Conservation (phyloP, 2,329 filamentous ascomycete genomes). For the Ciborinia camelliae region DNA sequence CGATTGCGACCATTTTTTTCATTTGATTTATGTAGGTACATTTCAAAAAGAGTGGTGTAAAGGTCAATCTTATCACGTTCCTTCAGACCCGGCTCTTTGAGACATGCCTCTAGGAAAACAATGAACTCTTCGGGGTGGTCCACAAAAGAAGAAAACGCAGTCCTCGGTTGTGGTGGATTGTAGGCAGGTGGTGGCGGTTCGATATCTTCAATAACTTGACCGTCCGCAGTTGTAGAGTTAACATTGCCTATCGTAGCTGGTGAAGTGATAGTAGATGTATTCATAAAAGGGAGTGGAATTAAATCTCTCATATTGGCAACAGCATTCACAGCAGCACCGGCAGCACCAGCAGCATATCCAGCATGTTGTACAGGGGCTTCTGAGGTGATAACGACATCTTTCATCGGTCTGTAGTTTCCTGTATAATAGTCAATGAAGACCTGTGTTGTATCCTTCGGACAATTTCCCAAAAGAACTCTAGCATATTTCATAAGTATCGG, state of each 20-base stretch:
- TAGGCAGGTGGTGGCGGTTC: slow-evolving; percentile 55
- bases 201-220: slow-evolving; percentile 50
- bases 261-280: slow-evolving; percentile 54
- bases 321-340: slow-evolving; percentile 61
- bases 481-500: slow-evolving; percentile 93
- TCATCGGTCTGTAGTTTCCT: slow-evolving; percentile 72
- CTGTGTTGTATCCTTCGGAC: slow-evolving; percentile 74
- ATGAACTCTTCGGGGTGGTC: slow-evolving; percentile 93
- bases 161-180: slow-evolving; percentile 75
- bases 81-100: slow-evolving; percentile 67
- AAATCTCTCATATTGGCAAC: slow-evolving; percentile 83
- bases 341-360: slow-evolving; percentile 48
- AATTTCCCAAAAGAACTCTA: slow-evolving; percentile 83
- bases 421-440: slow-evolving; percentile 96
- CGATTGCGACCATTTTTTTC: slow-evolving; percentile 68
- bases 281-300: slow-evolving; percentile 83
- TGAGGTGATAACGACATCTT: slow-evolving; percentile 46
- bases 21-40: slow-evolving; percentile 89
- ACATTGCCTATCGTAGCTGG: slow-evolving; percentile 50
- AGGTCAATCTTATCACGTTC: slow-evolving; percentile 78
- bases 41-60: slow-evolving; percentile 94
- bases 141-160: slow-evolving; percentile 93
- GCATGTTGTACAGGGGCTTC: slow-evolving; percentile 25
- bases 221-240: slow-evolving; percentile 51
- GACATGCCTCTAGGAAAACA: slow-evolving; percentile 83